phyloP scores from a whole-genome alignment of 208 protist species.

The Leptomonas seymouri region DNA sequence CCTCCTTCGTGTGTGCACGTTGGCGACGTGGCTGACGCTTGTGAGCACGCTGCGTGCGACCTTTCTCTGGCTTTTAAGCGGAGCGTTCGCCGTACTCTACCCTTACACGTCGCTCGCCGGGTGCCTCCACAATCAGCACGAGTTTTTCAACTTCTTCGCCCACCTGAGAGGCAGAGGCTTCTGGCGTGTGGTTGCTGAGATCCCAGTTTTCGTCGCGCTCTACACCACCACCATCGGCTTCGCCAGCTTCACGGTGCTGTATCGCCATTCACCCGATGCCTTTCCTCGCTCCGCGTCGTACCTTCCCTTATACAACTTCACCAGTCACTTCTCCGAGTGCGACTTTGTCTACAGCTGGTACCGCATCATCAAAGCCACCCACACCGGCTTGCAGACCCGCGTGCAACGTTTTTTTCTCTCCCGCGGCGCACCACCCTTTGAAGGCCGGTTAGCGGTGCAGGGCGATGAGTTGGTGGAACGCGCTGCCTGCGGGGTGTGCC shows the following conservation, averaged over 20 bases:
- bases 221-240: conserved; percentile 24
- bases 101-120: conserved; percentile 12
- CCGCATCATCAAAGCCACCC: conserved; percentile 6
- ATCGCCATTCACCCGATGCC: conserved; percentile 12
- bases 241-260: conserved; percentile 12
- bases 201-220: conserved; percentile 14
- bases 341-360: conserved; percentile 22
- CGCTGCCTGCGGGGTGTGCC: conserved; percentile 13
- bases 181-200: conserved; percentile 20
- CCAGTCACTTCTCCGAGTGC: conserved; percentile 7
- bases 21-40: conserved; percentile 29
- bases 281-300: conserved; percentile 23
- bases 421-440: not conserved
- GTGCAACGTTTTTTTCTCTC: conserved; percentile 18
- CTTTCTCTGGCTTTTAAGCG: conserved; percentile 21
- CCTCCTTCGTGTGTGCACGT: conserved; percentile 16
- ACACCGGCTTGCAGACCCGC: not conserved
- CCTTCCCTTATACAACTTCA: conserved; percentile 15
- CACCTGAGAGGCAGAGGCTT: conserved; percentile 4
- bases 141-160: conserved; percentile 20
- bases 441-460: not conserved
- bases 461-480: conserved; percentile 10
- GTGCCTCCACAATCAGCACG: conserved; percentile 1
- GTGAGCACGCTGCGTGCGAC: conserved; percentile 14
- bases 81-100: conserved; percentile 12